Evolutionary conservation across 1,284 basidiomycete genomes (phyloP).

Genomic region (Papiliotrema flavescens): DNA sequence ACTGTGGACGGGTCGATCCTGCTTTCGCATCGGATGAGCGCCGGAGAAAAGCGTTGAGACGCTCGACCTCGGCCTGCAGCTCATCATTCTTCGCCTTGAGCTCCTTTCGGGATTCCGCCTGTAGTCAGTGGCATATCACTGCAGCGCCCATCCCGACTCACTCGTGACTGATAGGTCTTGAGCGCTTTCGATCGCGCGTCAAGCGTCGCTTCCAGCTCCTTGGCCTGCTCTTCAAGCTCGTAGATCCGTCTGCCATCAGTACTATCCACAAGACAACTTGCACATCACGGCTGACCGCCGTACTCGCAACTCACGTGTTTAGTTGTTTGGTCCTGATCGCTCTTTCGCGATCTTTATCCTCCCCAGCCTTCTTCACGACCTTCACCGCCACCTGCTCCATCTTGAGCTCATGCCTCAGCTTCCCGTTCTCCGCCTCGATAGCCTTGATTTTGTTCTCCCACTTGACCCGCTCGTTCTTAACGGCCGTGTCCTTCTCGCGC

Average conservation of each 20-base stretch:
- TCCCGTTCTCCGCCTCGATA: not conserved
- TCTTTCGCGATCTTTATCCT: slow-evolving; percentile 9
- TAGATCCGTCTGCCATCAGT: slow-evolving; percentile 10
- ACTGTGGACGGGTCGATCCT: too few species aligned
- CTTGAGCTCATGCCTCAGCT: not conserved
- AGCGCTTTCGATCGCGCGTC: slow-evolving; percentile 25
- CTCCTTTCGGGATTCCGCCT: slow-evolving; percentile 22
- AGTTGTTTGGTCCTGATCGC: slow-evolving; percentile 5
- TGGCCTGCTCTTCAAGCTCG: slow-evolving; percentile 13
- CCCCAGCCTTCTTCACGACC: not conserved
- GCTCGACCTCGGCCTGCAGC: slow-evolving; percentile 22
- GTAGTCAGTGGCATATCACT: not conserved
- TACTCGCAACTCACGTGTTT: slow-evolving; percentile 13
- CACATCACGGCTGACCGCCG: not conserved
- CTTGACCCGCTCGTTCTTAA: not conserved
- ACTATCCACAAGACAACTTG: not conserved
- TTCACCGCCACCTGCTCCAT: slow-evolving; percentile 1
- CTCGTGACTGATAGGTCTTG: slow-evolving; percentile 20
- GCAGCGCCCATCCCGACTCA: slow-evolving; percentile 6
- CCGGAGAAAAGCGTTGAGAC: slow-evolving; percentile 5
- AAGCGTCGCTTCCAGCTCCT: slow-evolving; percentile 10
- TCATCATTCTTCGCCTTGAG: slow-evolving; percentile 18
- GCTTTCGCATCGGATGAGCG: too few species aligned
- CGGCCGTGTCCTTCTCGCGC: not conserved
- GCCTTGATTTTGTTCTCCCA: not conserved